A percentile compares a stretch with the other conserved stretches of the same genome.
These are phyloP conservation scores for Fusarium pseudocircinatum DNA, from an alignment of 2,329 filamentous ascomycete species.

Conservation along the genomic window DNA sequence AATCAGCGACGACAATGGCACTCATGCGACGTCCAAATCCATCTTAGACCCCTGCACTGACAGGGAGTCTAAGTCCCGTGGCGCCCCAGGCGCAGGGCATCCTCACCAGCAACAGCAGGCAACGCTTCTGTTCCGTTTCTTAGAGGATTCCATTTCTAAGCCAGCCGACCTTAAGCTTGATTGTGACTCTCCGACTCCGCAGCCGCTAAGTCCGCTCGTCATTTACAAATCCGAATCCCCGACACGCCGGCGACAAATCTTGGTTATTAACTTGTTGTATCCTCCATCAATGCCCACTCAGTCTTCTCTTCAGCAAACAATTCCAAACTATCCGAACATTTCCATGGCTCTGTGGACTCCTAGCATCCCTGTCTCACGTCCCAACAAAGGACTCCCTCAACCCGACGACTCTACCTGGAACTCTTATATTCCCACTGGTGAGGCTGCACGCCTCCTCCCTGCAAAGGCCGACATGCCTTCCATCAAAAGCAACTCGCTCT, in stretches of 20 bases:
- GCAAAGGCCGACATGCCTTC: conserved; percentile 41
- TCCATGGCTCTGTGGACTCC: conserved; percentile 44
- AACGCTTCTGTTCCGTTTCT: conserved; percentile 28
- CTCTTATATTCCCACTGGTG: conserved; percentile 44
- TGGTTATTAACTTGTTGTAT: conserved; percentile 12
- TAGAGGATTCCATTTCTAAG: conserved; percentile 35
- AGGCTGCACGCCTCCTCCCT: conserved; percentile 44
- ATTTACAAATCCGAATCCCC: conserved; percentile 37
- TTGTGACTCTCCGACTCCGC: conserved; percentile 23
- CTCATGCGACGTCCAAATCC: conserved; percentile 37
- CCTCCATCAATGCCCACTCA: conserved; percentile 10
- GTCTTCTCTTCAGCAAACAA: conserved; percentile 18
- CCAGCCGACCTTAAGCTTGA: conserved; percentile 15
- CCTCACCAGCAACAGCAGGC: conserved; percentile 16
- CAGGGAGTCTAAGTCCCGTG: conserved; percentile 27
- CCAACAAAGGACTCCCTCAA: conserved; percentile 48
- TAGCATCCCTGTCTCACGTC: conserved; percentile 29
- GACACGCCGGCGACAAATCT: conserved; percentile 19
- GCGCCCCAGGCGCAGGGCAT: conserved; percentile 26
- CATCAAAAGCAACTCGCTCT: conserved; percentile 52
- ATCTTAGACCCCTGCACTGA: conserved; percentile 25
- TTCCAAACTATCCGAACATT: conserved; percentile 1
- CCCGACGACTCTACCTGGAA: conserved; percentile 51
- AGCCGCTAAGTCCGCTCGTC: conserved; percentile 30
- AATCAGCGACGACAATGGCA: conserved; percentile 29